A percentile compares a stretch with the other conserved stretches of the same genome.
phyloP scores from a whole-genome alignment of 2,329 filamentous ascomycete genomes.

The Fusarium nematophilum region DNA sequence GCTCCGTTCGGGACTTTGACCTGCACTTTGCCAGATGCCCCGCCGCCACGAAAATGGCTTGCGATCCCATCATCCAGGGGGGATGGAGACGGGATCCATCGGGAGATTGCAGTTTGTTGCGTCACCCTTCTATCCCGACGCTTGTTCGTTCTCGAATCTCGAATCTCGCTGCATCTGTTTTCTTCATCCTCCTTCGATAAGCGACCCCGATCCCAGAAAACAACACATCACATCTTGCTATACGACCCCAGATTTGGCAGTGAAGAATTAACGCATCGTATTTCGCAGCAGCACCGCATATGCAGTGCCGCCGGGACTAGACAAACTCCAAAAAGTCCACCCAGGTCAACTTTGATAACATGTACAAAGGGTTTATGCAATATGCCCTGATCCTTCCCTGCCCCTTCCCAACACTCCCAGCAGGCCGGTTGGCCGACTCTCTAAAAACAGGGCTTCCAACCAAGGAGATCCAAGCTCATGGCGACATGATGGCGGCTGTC shows the following conservation, averaged over 20 bases:
- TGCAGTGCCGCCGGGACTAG: background rate
- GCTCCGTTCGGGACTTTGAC: background rate
- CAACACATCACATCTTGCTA: background rate
- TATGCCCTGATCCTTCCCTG: conserved; percentile 20
- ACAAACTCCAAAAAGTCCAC: background rate
- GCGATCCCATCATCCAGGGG: conserved; percentile 3
- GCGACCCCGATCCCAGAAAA: conserved; percentile 20
- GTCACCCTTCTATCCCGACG: conserved; percentile 8
- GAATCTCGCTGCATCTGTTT: conserved; percentile 14
- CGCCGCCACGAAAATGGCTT: conserved; percentile 32
- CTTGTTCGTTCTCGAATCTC: conserved; percentile 17
- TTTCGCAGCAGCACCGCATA: conserved; percentile 7
- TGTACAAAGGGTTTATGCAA: conserved; percentile 29
- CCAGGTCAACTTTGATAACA: conserved; percentile 10
- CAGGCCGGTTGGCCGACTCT: conserved; percentile 18
- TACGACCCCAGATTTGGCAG: background rate
- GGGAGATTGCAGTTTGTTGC: conserved; percentile 20
- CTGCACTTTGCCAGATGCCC: conserved; percentile 11
- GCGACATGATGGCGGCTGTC: conserved; percentile 37
- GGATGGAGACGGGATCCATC: background rate
- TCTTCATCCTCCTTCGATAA: conserved; percentile 19
- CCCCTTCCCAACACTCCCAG: conserved; percentile 21
- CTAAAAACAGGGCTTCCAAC: conserved; percentile 16
- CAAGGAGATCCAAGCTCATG: conserved; percentile 33
- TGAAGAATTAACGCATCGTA: conserved; percentile 16